These are phyloP conservation scores for Aureobasidium melanogenum DNA, from an alignment of 2,329 filamentous ascomycete genomes.

Conservation along the genomic window DNA sequence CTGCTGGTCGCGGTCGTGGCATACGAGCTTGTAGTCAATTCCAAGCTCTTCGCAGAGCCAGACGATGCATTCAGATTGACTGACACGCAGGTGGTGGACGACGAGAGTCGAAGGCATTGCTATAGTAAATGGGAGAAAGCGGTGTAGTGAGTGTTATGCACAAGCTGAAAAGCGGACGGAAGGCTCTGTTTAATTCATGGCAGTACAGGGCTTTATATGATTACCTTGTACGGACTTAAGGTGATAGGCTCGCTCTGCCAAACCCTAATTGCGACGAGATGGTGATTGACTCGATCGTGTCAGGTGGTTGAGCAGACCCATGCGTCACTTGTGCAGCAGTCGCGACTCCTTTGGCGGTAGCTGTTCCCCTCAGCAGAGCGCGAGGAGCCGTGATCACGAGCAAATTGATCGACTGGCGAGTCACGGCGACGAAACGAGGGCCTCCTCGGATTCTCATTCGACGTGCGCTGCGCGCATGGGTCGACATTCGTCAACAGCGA, in stretches of 20 bases:
- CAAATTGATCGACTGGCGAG: background rate
- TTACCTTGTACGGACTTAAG: slow-evolving; percentile 5
- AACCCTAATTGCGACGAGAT: background rate
- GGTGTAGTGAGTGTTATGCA: background rate
- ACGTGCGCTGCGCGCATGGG: no score
- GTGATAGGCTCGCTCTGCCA: background rate
- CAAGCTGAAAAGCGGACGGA: background rate
- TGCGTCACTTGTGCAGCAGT: background rate
- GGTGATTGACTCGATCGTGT: slow-evolving; percentile 9
- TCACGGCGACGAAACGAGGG: background rate
- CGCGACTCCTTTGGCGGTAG: background rate
- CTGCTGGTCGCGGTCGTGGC: slow-evolving; percentile 18
- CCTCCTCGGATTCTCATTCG: background rate
- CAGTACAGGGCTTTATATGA: slow-evolving; percentile 2
- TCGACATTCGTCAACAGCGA: background rate
- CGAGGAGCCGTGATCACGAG: background rate
- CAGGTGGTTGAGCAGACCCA: slow-evolving; percentile 3
- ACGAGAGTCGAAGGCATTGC: slow-evolving; percentile 21
- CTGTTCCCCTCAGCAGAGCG: background rate
- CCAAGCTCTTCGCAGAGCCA: slow-evolving; percentile 50
- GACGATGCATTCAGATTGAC: slow-evolving; percentile 46
- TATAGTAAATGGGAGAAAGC: background rate
- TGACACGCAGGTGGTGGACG: slow-evolving; percentile 46
- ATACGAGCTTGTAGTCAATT: slow-evolving; percentile 33
- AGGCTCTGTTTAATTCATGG: background rate